A percentile compares a stretch with the other conserved stretches of the same genome.
These are phyloP conservation scores for Beauveria brongniartii DNA, from an alignment of 2,329 filamentous ascomycete genomes.

Conservation along the genomic window DNA sequence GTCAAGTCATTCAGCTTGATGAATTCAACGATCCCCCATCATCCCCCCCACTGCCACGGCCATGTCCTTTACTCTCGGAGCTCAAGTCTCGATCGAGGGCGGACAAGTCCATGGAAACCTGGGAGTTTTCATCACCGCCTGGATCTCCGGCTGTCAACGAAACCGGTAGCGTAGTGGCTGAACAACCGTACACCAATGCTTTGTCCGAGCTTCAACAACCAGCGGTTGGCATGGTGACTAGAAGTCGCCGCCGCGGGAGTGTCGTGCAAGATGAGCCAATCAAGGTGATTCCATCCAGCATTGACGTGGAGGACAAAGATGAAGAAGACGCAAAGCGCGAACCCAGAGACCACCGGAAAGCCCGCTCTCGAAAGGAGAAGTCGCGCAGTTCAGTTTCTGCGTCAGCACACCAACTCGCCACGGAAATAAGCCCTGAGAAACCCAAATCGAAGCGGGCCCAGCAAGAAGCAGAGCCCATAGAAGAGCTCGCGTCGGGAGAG, in stretches of 20 bases:
- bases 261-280: not conserved
- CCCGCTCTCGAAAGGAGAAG: not conserved
- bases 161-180: not conserved
- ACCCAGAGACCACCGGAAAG: not conserved
- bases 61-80: constrained; percentile 43
- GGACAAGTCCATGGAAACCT: constrained; percentile 29
- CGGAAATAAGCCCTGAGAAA: not conserved
- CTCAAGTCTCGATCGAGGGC: constrained; percentile 40
- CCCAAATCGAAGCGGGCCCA: not conserved
- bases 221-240: constrained; percentile 5
- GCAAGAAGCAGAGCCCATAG: not conserved
- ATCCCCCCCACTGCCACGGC: constrained; percentile 48
- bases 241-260: constrained; percentile 8
- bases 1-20: constrained; percentile 41
- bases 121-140: constrained; percentile 51
- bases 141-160: constrained; percentile 35
- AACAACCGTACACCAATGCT: not conserved
- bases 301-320: not conserved
- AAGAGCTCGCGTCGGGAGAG: not conserved
- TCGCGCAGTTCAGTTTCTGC: not conserved
- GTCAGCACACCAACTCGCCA: not conserved
- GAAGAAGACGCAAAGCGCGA: not conserved
- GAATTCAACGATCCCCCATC: constrained; percentile 48
- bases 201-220: constrained; percentile 1
- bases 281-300: constrained; percentile 10